Percentiles rank a stretch among this genome's conserved stretches.
Conservation (phyloP, 192 early-diverging fungal species). For the Umbelopsis sp. region DNA sequence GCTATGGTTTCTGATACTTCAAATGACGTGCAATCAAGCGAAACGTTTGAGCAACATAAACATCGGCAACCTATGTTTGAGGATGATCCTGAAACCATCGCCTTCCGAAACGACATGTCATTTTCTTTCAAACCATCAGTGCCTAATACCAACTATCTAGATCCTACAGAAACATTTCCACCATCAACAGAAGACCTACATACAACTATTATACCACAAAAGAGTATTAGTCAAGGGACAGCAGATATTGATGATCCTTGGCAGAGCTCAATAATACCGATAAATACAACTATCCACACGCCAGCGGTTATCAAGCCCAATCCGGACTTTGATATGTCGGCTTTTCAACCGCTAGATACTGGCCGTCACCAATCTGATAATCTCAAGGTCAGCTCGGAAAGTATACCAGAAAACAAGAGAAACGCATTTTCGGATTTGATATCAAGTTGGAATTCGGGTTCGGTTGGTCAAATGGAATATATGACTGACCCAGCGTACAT, state of each 20-base stretch:
- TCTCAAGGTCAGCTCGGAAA: neutral
- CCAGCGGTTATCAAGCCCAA: neutral
- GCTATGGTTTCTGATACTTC: neutral
- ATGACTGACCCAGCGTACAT: conserved; percentile 1
- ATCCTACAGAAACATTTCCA: neutral
- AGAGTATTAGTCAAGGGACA: neutral
- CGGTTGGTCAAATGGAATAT: conserved; percentile 2
- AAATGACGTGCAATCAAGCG: neutral
- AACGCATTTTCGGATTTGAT: conserved; percentile 10
- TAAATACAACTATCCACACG: neutral
- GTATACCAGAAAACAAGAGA: conserved; percentile 9
- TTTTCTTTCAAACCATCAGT: conserved; percentile 11
- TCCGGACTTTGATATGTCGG: conserved; percentile 1
- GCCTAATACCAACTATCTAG: conserved; percentile 4
- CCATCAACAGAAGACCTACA: neutral
- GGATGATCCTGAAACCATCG: conserved; percentile 5
- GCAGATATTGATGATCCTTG: conserved; percentile 4
- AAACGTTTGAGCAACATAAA: neutral
- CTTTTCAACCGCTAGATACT: neutral
- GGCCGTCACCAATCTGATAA: neutral
- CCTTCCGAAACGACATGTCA: conserved; percentile 13
- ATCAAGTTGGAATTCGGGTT: conserved; percentile 6
- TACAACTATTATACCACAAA: conserved; percentile 4
- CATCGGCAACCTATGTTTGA: neutral
- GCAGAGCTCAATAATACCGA: conserved; percentile 17